Base-by-base conservation (phyloP, 2,329 filamentous ascomycete species). In the Camillea tinctor region DNA sequence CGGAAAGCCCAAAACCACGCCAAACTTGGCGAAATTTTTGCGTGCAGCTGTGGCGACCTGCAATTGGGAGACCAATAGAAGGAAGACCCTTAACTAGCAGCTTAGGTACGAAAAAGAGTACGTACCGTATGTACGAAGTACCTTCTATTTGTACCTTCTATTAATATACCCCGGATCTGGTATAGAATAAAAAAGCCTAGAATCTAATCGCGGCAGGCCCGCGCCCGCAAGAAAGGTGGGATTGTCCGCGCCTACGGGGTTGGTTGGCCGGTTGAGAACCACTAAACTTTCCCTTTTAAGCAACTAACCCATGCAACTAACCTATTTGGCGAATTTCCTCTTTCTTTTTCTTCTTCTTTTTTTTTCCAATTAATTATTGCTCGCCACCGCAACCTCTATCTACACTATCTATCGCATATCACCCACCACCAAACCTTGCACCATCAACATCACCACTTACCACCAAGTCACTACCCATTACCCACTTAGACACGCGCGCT, bases 161-260 rank as follows among this genome's bases (percentile, higher is more conserved):
- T 52, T 66, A 66, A 62, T 52, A 30, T 20, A 19, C 30, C 19
- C 50, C 52, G 40, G 26, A 56, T 57, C 58, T 57, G 26, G 60
- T 61, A 57, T 58, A 58, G 64, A 9, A 7, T 44, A 44, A n/a
- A 44, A n/a, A 44, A n/a, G 2, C 36, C 36, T 7, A 44, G 36
- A 44, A 44, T 44, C 36, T 44, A 44, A 44, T 44, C 36, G 36
- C 36, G 36, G 54, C 22, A 30, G 26, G 51, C 36, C 52, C 40
- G 54, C 56, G 60, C 62, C 60, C 60, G 64, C 62, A 64, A 50
- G n/a, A n/a, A 55, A 59, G 26, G 64, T 66, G 64, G 64, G 62
- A 62, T 64, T 59, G 58, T 59, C 62, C 60, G 64, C 64, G 60
- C 53, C 59, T 63, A 63, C 55, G 58, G 63, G 62, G 57, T 52